These are phyloP conservation scores for Puya raimondii DNA, from an alignment of 176 grass and related monocot genomes.

Conservation along the genomic window DNA sequence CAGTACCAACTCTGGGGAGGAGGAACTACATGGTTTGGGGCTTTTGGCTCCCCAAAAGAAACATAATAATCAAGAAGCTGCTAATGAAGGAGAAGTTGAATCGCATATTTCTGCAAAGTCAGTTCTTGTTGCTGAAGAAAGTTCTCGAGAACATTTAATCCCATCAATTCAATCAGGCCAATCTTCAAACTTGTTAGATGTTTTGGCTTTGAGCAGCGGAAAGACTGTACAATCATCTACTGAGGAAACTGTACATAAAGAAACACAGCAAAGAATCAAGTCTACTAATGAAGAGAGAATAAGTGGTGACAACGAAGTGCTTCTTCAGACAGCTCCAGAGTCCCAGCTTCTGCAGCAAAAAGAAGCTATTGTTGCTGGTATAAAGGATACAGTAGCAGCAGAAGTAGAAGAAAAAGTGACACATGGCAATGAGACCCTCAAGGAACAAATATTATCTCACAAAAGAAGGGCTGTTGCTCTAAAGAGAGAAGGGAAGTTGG, in stretches of 20 bases:
- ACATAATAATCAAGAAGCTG: slow-evolving; percentile 4
- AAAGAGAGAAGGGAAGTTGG: slow-evolving; percentile 81
- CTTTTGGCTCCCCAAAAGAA: slow-evolving; percentile 17
- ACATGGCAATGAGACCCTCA: slow-evolving; percentile 37
- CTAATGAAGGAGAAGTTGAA: neutral
- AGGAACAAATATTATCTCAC: slow-evolving; percentile 63
- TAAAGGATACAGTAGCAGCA: neutral
- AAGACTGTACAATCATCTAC: slow-evolving; percentile 20
- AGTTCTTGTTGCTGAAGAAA: slow-evolving; percentile 3
- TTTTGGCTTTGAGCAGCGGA: neutral
- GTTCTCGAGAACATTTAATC: neutral
- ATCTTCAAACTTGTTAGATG: neutral
- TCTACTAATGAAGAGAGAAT: neutral
- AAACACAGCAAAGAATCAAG: neutral
- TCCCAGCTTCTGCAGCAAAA: neutral
- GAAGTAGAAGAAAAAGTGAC: slow-evolving; percentile 8
- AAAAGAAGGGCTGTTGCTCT: slow-evolving; percentile 77
- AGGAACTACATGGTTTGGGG: slow-evolving; percentile 22
- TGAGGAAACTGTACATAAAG: slow-evolving; percentile 22
- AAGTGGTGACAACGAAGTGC: neutral
- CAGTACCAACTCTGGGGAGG: neutral
- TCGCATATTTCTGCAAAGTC: neutral
- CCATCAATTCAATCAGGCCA: neutral
- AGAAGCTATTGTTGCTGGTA: neutral
- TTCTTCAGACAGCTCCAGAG: neutral